phyloP scores from a whole-genome alignment of 495 filamentous ascomycete species.

The Astrocystis sublimbata region DNA sequence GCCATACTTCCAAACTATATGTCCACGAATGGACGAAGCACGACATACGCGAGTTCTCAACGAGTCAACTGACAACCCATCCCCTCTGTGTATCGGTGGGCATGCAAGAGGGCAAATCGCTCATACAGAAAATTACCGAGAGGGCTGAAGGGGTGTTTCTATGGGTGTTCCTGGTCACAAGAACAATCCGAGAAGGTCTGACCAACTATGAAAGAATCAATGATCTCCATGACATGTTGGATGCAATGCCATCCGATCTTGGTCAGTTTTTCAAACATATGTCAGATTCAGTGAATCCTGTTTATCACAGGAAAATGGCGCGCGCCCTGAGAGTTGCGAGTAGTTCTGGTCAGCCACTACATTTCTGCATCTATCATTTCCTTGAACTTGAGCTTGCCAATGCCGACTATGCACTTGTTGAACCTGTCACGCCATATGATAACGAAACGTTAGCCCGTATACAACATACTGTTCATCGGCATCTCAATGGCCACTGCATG shows the following conservation, averaged over 20 bases:
- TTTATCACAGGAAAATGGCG: background rate
- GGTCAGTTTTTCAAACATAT: background rate
- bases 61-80: background rate
- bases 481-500: background rate
- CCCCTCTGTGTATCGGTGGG: background rate
- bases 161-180: background rate
- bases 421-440: background rate
- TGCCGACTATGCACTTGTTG: background rate
- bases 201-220: background rate
- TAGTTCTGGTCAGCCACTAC: background rate
- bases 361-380: background rate
- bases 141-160: background rate
- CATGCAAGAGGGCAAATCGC: background rate
- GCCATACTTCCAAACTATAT: background rate
- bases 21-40: background rate
- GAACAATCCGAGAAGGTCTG: background rate
- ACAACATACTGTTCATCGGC: too few relatives aligned
- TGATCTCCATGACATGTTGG: background rate
- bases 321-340: background rate
- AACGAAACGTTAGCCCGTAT: background rate
- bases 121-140: background rate
- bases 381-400: background rate
- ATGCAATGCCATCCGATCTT: background rate
- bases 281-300: background rate
- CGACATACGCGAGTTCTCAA: background rate